These are phyloP conservation scores for Ailanthus altissimus DNA, from an alignment of 345 rosid species.

Conservation along the genomic window DNA sequence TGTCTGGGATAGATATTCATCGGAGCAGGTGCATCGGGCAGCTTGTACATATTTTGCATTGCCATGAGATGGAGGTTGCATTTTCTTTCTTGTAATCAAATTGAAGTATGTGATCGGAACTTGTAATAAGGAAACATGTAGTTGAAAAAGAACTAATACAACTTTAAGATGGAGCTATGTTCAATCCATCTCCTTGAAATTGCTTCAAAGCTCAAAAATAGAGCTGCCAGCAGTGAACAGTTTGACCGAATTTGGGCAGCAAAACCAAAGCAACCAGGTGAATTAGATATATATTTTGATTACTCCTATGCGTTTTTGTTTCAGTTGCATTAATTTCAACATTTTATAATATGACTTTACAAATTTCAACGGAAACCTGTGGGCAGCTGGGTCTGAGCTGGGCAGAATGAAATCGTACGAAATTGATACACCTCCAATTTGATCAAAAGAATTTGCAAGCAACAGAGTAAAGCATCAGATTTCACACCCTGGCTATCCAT, in stretches of 20 bases:
- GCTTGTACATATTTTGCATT: constrained; percentile 33
- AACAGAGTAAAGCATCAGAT: no score
- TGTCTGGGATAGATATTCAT: constrained; percentile 33
- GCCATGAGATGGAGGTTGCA: constrained; percentile 36
- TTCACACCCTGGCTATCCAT: no score
- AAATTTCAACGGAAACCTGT: not conserved
- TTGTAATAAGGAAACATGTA: constrained; percentile 4
- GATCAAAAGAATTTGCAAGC: not conserved
- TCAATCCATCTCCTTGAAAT: constrained; percentile 14
- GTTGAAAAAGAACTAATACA: constrained; percentile 3
- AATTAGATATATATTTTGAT: not conserved
- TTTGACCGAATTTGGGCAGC: not conserved
- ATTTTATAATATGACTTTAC: no score
- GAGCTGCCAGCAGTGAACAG: no score
- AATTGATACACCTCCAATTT: not conserved
- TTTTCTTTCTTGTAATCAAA: constrained; percentile 4
- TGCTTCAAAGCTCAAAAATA: constrained; percentile 11
- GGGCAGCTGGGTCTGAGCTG: not conserved
- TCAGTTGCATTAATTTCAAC: no score
- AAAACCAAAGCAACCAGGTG: not conserved
- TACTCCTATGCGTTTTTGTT: not conserved
- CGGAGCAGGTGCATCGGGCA: constrained; percentile 26
- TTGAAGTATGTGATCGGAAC: constrained; percentile 11
- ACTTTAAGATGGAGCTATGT: no score
- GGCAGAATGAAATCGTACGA: not conserved